Evolutionary conservation across 345 rosid species (phyloP).

Genomic region (Erysimum cheiranthoides): DNA sequence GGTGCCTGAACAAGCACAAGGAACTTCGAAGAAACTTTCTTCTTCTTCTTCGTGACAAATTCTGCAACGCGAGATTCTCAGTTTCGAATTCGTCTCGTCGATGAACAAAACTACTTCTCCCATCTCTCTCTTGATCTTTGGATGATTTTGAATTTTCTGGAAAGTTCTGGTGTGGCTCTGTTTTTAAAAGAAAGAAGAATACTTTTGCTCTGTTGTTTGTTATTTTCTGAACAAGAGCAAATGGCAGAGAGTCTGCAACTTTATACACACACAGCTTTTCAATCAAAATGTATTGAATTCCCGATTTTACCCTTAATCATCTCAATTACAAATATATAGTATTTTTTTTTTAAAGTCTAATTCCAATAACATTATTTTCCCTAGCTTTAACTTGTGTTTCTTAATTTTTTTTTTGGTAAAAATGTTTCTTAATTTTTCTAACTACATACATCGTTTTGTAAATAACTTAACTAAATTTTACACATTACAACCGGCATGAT

Average conservation of each 20-base stretch:
- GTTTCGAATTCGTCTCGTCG: constrained; percentile 50
- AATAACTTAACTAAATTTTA: neutral
- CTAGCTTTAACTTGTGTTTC: neutral
- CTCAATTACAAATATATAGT: neutral
- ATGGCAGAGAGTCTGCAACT: constrained; percentile 32
- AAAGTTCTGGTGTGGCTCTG: constrained; percentile 2
- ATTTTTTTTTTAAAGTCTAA: neutral
- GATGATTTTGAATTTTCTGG: neutral
- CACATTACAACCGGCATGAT: neutral
- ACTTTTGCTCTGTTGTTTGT: constrained; percentile 31
- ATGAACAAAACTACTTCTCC: constrained; percentile 65
- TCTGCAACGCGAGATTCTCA: constrained; percentile 61
- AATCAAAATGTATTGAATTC: neutral
- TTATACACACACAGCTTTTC: constrained; percentile 17
- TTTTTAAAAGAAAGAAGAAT: neutral
- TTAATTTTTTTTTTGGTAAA: no score
- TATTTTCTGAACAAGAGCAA: constrained; percentile 20
- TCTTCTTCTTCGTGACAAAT: constrained; percentile 91
- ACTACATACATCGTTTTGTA: neutral
- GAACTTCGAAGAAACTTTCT: constrained; percentile 83
- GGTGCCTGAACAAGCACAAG: constrained; percentile 95
- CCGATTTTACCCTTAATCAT: constrained; percentile 34
- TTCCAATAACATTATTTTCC: constrained; percentile 6
- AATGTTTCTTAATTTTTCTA: neutral
- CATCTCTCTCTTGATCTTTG: constrained; percentile 46